Evolutionary conservation across 768 basidiomycete genomes (phyloP).

Genomic region (Boletus bicolor): DNA sequence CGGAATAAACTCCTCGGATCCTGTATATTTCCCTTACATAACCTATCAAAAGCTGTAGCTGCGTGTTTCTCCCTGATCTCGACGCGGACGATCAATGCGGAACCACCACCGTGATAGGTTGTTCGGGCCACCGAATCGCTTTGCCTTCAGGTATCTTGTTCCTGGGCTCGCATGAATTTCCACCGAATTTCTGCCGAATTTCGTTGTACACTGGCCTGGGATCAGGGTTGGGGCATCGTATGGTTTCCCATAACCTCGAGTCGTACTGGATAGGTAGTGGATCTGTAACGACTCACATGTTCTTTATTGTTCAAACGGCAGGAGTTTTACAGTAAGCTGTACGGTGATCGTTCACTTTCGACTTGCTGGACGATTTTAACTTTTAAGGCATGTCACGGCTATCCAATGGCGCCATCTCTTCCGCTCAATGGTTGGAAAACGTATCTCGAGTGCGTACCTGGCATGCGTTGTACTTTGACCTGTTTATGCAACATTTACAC

Average conservation of each 20-base stretch:
- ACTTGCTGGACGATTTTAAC: not conserved
- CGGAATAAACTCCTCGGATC: not conserved
- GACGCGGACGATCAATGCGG: not conserved
- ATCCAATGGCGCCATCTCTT: not conserved
- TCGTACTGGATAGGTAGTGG: not conserved
- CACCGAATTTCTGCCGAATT: not conserved
- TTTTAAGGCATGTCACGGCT: not conserved
- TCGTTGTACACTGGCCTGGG: no score
- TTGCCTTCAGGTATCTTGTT: not conserved
- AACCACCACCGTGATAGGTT: not conserved
- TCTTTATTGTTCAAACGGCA: not conserved
- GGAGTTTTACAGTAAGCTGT: not conserved
- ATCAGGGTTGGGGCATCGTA: not conserved
- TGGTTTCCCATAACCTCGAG: not conserved
- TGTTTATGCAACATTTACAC: not conserved
- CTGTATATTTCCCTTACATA: not conserved
- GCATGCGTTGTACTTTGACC: not conserved
- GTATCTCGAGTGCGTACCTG: not conserved
- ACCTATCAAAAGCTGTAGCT: not conserved
- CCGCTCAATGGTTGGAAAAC: not conserved
- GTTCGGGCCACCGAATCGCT: not conserved
- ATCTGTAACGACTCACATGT: not conserved
- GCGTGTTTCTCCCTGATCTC: not conserved
- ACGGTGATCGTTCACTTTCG: not conserved
- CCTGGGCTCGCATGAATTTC: not conserved